phyloP scores from a whole-genome alignment of 208 protist genomes.

The Trypanosoma avium region DNA sequence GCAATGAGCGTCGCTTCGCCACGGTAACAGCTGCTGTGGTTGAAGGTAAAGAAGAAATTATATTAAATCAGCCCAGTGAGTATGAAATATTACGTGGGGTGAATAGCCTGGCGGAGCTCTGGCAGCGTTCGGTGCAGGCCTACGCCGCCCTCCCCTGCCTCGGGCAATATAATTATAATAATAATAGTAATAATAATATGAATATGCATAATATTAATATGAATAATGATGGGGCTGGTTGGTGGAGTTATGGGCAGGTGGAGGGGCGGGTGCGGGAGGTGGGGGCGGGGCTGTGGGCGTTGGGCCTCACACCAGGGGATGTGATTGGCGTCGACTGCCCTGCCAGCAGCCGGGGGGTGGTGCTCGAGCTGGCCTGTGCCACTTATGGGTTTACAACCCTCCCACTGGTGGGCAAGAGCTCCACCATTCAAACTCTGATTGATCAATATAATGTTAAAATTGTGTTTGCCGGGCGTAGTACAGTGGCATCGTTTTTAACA shows the following conservation, averaged over 20 bases:
- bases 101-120: constrained; percentile 56
- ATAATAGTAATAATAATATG: too few relatives aligned
- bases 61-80: constrained; percentile 21
- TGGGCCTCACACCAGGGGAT: constrained; percentile 66
- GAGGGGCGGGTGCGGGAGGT: constrained; percentile 69
- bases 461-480: constrained; percentile 61
- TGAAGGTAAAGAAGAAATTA: constrained; percentile 36
- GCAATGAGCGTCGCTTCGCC: constrained; percentile 37
- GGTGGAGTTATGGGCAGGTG: constrained; percentile 72
- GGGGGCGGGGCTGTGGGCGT: constrained; percentile 54
- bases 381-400: constrained; percentile 73
- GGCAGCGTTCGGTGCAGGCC: constrained; percentile 57
- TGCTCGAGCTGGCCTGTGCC: constrained; percentile 75
- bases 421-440: constrained; percentile 57
- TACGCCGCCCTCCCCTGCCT: constrained; percentile 67
- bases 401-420: constrained; percentile 59
- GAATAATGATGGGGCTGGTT: too few relatives aligned
- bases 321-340: constrained; percentile 79
- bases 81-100: constrained; percentile 41
- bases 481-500: constrained; percentile 62
- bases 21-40: constrained; percentile 48
- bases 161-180: constrained; percentile 46
- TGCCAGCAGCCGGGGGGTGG: constrained; percentile 43
- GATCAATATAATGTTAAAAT: constrained; percentile 73
- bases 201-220: too few relatives aligned